Base-by-base conservation (phyloP, 1,284 basidiomycete species). In the Psilocybe mexicana region DNA sequence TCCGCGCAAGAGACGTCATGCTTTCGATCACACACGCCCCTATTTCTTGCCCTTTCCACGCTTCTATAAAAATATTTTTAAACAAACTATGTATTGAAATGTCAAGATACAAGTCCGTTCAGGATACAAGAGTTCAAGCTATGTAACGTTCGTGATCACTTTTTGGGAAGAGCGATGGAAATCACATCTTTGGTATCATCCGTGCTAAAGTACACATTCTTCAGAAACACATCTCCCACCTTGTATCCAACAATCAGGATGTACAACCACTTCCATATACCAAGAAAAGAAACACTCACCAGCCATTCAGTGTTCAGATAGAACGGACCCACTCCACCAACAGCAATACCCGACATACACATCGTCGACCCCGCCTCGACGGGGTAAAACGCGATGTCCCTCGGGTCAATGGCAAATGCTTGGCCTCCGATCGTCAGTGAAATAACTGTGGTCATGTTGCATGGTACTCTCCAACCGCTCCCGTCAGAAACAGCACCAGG, bases 351-450 rank as follows among this genome's bases (percentile, higher is more conserved):
- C 26, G 85, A 87, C 11, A 83, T 74, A 69, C 93, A 94, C 35
- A 82, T 76, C 18, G 88, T 87, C 14, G 74, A 67, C 60, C 79
- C 80, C 30, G 67, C 60, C 66, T 90, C 75, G 11, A 86, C 66
- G 25, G 90, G 87, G 10, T 82, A 67, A 69, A 92, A 87, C 7
- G 85, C 74, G 45, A 94, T 70, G 69, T 94, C 92, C 52, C 80
- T 75, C 24, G 85, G 74, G 61, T 84, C 76, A n/a, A 92, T 85
- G 7, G 76, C 63, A 68, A 92, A 93, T 43, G 72, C 63, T 49
- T 72, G 63, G 18, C 84, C 85, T 18, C 86, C 85, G 57, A 94
- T 88, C 3, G 79, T 81, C 58, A 94, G 74, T 0, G 86, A 79
- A 46, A 94, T 72, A 33, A 71, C 73, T 1, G 82, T 74, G 54